Base-by-base conservation (phyloP, 2,329 filamentous ascomycete genomes). In the Phaeoacremonium minimum region DNA sequence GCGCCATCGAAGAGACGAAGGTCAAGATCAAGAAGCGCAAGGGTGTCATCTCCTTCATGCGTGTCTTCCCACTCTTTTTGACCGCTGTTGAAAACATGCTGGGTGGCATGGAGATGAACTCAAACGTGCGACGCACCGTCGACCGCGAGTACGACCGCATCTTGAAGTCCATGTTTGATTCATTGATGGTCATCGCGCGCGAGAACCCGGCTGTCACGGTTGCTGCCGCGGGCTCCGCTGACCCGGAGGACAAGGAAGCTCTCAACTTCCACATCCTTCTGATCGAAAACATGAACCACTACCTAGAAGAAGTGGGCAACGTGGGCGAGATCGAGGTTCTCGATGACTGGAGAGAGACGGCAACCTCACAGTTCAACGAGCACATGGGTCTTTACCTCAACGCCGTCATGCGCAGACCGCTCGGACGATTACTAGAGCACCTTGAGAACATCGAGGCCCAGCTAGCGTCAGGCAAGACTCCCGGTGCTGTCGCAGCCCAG, bases 281-380 rank as follows among this genome's bases (percentile, higher is more conserved):
- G 36, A 97, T 98, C 48, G 91, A 98, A 61, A 98, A 98, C 60
- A 96, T 96, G 89, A 94, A 96, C 55, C 89, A 95, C 61, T 97
- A 95, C 63, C 71, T 93, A 9, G 90, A 97, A 57, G 90, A 96
- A 59, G 85, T 95, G 7, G 87, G 95, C 47, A 72, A 95, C 48
- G 64, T 83, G 13, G 75, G 79, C 14, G 74, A 77, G 26, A 79
- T 93, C 44, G 75, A 85, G 7, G 80, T 95, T 1, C 73, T 97
- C 5, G 80, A 87, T 42, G 80, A 87, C 48, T 96, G 90, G 87
- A 85, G 82, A 53, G 77, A 82, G 28, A 83, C 84, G 39, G 93
- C 91, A 2, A 69, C 76, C 19, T 73, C 79, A 31, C 89, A 95
- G 63, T 82, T 95, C 60, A 69, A 75, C 36, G 89, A 95, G 61